These are phyloP conservation scores for Asparagopsis taxiformis DNA, from an alignment of 31 red algal genomes.

Conservation along the genomic window DNA sequence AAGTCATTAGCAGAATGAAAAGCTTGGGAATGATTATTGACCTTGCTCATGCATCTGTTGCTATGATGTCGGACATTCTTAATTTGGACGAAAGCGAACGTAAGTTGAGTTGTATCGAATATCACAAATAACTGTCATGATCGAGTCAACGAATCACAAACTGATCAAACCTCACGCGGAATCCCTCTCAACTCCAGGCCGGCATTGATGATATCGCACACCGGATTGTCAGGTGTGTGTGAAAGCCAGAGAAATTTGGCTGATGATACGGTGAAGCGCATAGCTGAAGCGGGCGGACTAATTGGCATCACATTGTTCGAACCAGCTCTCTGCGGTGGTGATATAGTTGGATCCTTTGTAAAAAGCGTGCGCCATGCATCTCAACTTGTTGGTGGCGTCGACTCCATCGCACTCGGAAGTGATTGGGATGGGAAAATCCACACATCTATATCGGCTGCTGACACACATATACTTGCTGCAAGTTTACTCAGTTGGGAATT, in stretches of 20 bases:
- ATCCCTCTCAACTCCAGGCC: no score
- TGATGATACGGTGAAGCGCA: conserved; percentile 10
- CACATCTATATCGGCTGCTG: conserved; percentile 10
- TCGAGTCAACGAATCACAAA: no score
- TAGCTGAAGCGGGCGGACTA: conserved; percentile 13
- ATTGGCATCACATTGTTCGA: conserved; percentile 29
- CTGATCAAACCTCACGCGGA: no score
- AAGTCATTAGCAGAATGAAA: conserved; percentile 12
- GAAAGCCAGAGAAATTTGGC: conserved; percentile 20
- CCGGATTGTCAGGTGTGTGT: conserved; percentile 26
- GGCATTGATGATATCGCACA: conserved; percentile 23
- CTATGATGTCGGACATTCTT: conserved; percentile 15
- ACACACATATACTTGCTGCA: conserved; percentile 3
- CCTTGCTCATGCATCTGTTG: conserved; percentile 16
- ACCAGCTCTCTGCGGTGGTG: conserved; percentile 30
- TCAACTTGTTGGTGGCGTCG: conserved; percentile 6
- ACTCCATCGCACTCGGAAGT: conserved; percentile 25
- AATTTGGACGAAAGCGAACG: not conserved
- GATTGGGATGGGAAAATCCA: conserved; percentile 26
- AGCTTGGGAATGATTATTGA: conserved; percentile 40
- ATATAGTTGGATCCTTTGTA: conserved; percentile 26
- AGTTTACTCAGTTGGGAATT: conserved; percentile 54
- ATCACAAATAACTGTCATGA: not conserved
- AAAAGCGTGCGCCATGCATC: conserved; percentile 10
- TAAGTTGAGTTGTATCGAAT: conserved; percentile 3